These are phyloP conservation scores for Tuber umbilicatum DNA, from an alignment of 495 filamentous ascomycete genomes.

Conservation along the genomic window DNA sequence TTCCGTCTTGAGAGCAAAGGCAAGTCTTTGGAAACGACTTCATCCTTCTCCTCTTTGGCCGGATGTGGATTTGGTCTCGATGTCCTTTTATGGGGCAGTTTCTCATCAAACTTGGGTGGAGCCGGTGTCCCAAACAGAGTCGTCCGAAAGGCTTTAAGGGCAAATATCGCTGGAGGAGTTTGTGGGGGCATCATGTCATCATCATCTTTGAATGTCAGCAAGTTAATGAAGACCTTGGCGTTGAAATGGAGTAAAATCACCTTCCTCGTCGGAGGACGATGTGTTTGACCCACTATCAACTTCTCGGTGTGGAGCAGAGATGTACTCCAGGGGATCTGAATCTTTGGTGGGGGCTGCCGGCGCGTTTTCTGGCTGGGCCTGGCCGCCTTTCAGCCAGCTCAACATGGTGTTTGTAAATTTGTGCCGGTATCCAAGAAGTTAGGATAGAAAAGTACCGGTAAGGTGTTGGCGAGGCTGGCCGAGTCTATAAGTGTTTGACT, in stretches of 20 bases:
- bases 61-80: conserved; percentile 16
- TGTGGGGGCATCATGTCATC: conserved; percentile 64
- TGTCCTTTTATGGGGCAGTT: conserved; percentile 13
- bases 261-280: conserved; percentile 40
- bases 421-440: conserved; percentile 10
- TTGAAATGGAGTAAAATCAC: conserved; percentile 26
- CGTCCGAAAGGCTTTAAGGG: conserved; percentile 83
- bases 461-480: not conserved
- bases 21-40: not conserved
- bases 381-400: conserved; percentile 44
- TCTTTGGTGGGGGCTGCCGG: conserved; percentile 14
- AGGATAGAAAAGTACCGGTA: not conserved
- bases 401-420: conserved; percentile 40
- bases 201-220: conserved; percentile 44
- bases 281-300: conserved; percentile 35
- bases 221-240: conserved; percentile 15
- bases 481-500: not conserved
- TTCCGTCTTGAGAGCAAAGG: conserved; percentile 15
- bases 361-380: not conserved
- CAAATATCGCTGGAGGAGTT: conserved; percentile 90
- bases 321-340: conserved; percentile 16
- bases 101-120: conserved; percentile 40
- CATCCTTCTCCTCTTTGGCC: conserved; percentile 32
- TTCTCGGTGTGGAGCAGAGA: conserved; percentile 31
- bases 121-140: conserved; percentile 83